phyloP scores from a whole-genome alignment of 129 eudicot species.

The Daucus carota region DH1_v3.0 NC_030381.2:50851501-50852000 shows the following conservation, averaged over 20 bases:
- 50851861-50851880: slow-evolving; percentile 21
- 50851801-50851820: slow-evolving; percentile 47
- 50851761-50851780: slow-evolving; percentile 46
- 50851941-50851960: too few species aligned
- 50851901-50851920: too few species aligned
- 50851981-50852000: too few species aligned
- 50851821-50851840: slow-evolving; percentile 26
- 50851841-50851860: slow-evolving; percentile 20
- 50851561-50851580: slow-evolving; percentile 31
- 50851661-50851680: background rate
- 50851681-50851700: slow-evolving; percentile 1
- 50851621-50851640: slow-evolving; percentile 14
- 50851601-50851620: slow-evolving; percentile 5
- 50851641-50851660: slow-evolving; percentile 10
- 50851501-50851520: slow-evolving; percentile 13
- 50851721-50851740: slow-evolving; percentile 2
- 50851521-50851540: slow-evolving; percentile 2
- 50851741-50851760: slow-evolving; percentile 12
- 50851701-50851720: slow-evolving; percentile 3
- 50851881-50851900: slow-evolving; percentile 31
- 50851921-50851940: too few species aligned
- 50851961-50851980: too few species aligned
- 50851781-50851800: slow-evolving; percentile 36
- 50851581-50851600: slow-evolving; percentile 43
- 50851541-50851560: slow-evolving; percentile 15